phyloP scores from a whole-genome alignment of 495 filamentous ascomycete species.

The Penicillium crystallinum region DNA sequence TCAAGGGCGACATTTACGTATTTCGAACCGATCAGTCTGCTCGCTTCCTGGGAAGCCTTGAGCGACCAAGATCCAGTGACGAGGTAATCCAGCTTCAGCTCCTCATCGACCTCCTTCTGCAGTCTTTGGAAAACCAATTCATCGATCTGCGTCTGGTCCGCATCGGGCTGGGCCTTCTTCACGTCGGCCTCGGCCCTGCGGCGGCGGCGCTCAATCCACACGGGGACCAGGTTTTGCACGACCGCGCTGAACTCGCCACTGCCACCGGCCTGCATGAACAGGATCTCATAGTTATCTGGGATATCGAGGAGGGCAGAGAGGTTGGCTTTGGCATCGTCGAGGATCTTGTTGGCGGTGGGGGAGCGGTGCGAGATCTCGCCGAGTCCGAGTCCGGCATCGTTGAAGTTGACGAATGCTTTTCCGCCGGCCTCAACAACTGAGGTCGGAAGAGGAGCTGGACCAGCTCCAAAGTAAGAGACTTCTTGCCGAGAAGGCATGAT shows the following conservation, averaged over 20 bases:
- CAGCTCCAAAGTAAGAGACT: slow-evolving; percentile 77
- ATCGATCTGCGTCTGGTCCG: slow-evolving; percentile 35
- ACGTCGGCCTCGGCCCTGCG: slow-evolving; percentile 31
- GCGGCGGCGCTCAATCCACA: slow-evolving; percentile 69
- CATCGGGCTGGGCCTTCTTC: slow-evolving; percentile 26
- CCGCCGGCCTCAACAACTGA: slow-evolving; percentile 68
- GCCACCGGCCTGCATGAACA: slow-evolving; percentile 81
- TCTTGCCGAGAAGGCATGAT: slow-evolving; percentile 46
- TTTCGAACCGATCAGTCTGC: slow-evolving; percentile 65
- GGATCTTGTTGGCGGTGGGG: slow-evolving; percentile 63
- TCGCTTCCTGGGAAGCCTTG: slow-evolving; percentile 86
- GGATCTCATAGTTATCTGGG: slow-evolving; percentile 68
- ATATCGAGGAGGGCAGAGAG: slow-evolving; percentile 67
- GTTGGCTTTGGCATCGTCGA: slow-evolving; percentile 59
- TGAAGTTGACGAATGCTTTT: slow-evolving; percentile 73
- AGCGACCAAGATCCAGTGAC: slow-evolving; percentile 88
- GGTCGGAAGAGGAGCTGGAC: slow-evolving; percentile 78
- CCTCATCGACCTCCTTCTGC: slow-evolving; percentile 55
- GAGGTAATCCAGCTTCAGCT: slow-evolving; percentile 79
- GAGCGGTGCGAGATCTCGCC: slow-evolving; percentile 89
- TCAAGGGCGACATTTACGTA: slow-evolving; percentile 77
- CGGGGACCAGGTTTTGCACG: slow-evolving; percentile 71
- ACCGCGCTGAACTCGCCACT: slow-evolving; percentile 76
- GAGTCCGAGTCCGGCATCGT: slow-evolving; percentile 64
- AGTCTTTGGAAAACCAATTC: slow-evolving; percentile 54